Conservation (phyloP, 1,284 basidiomycete species). For the Bondarzewia mesenterica region DNA sequence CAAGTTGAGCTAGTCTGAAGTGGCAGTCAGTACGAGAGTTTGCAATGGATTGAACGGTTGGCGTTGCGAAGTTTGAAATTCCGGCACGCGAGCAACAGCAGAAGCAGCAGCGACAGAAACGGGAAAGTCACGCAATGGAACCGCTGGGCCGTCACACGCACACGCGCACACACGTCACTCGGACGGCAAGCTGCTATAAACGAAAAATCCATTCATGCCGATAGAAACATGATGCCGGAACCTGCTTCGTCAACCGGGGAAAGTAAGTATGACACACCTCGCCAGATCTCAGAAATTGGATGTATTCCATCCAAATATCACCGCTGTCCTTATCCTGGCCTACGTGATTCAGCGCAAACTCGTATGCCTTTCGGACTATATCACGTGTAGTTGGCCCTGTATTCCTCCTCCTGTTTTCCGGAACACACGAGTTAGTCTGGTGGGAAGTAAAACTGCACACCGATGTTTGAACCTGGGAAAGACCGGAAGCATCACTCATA, state of each 20-base stretch:
- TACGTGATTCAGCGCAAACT: conserved; percentile 87
- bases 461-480: no score
- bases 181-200: conserved; percentile 3
- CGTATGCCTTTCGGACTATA: conserved; percentile 83
- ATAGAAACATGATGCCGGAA: conserved; percentile 10
- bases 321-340: conserved; percentile 79
- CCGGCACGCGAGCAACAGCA: conserved; percentile 3
- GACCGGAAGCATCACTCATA: no score
- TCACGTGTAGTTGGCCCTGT: conserved; percentile 45
- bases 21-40: conserved; percentile 2
- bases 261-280: conserved; percentile 41
- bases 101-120: conserved; percentile 1
- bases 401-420: conserved; percentile 29
- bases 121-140: background rate
- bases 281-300: conserved; percentile 77
- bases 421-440: background rate
- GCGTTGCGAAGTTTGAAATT: background rate
- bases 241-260: conserved; percentile 4
- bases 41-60: conserved; percentile 2
- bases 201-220: conserved; percentile 10
- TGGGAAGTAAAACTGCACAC: conserved; percentile 1
- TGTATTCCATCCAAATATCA: conserved; percentile 73
- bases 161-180: conserved; percentile 13
- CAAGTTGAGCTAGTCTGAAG: conserved; percentile 69
- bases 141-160: conserved; percentile 10